Evolutionary conservation across 306 rosid species (phyloP).

Genomic region (Cicer pinnatifidum): DNA sequence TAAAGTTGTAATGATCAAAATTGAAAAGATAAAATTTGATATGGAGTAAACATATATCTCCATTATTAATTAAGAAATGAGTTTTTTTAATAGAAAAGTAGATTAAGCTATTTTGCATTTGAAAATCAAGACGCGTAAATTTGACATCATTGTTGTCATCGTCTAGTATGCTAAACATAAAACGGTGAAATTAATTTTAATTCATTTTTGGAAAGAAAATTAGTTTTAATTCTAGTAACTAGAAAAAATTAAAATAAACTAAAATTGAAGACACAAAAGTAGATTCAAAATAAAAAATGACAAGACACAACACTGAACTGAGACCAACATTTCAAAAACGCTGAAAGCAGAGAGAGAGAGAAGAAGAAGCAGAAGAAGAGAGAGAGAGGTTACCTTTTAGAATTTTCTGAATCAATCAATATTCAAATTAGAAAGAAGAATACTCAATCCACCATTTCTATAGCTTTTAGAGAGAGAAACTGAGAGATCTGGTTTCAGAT

Average conservation of each 20-base stretch:
- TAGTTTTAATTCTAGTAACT: not conserved
- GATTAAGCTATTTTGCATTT: not conserved
- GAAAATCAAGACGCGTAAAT: not conserved
- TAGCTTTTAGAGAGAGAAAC: conserved; percentile 44
- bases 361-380: not conserved
- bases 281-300: conserved; percentile 47
- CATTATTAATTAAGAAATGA: too few relatives aligned
- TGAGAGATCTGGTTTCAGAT: conserved; percentile 53
- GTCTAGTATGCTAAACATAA: not conserved
- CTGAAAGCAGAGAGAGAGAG: conserved; percentile 31
- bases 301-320: conserved; percentile 23
- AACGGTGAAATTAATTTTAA: too few relatives aligned
- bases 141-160: not conserved
- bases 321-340: conserved; percentile 45
- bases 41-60: too few relatives aligned
- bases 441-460: not conserved
- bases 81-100: too few relatives aligned
- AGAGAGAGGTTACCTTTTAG: conserved; percentile 36
- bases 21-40: too few relatives aligned
- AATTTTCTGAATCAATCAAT: conserved; percentile 40
- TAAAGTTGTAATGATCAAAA: too few relatives aligned
- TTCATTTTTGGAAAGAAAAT: not conserved
- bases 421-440: conserved; percentile 14
- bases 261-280: conserved; percentile 33
- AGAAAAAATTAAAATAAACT: not conserved